Base-by-base conservation (phyloP, 2,329 filamentous ascomycete genomes). In the Cytospora piceae region DNA sequence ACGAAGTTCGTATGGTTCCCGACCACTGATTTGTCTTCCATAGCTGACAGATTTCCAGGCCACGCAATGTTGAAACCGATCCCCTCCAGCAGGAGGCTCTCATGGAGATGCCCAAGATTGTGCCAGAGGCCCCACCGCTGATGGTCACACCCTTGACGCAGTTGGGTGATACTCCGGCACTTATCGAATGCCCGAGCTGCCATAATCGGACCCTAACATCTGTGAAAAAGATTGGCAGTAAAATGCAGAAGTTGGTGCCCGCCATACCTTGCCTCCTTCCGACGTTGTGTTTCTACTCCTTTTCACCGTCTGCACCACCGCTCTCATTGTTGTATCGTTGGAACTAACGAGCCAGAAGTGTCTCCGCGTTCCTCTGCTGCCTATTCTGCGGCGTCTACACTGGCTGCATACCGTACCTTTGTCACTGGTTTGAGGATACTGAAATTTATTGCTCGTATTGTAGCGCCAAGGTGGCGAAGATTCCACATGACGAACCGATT, bases 351-450 rank as follows among this genome's bases (percentile, higher is more conserved):
- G 32, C 32, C 32, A 34, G 32, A 34, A 34, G 32, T 8, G 32
- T 34, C 32, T 8, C 54, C 9, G 61, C 54, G 46, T 54, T 42
- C 24, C 39, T 63, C 27, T 63, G 61, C 20, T 63, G 61, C 46
- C 24, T 63, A 11, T 52, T 49, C 42, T 58, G 61, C 20, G 24
- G 32, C 11, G 8, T 63, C 7, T 51, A 29, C 29, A 34, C 61
- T 12, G 42, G 53, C 39, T 58, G 54, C 6, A 7, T 63, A 22
- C 61, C 61, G 2, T 51, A 29, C n/a, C 20, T 63, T 17, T 63
- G 61, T 12, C 61, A 63, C 54, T 63, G 54, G 54, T 63, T 58
- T 22, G 61, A 63, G 42, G 61, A 63, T 22, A 63, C 53, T 2
- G 20, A 57, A 3, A 58, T 63, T 32, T 58, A 58, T 27, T 63